A percentile compares a stretch with the other conserved stretches of the same genome.
Evolutionary conservation across 768 basidiomycete genomes (phyloP).

Genomic region (Boletus insuetus): DNA sequence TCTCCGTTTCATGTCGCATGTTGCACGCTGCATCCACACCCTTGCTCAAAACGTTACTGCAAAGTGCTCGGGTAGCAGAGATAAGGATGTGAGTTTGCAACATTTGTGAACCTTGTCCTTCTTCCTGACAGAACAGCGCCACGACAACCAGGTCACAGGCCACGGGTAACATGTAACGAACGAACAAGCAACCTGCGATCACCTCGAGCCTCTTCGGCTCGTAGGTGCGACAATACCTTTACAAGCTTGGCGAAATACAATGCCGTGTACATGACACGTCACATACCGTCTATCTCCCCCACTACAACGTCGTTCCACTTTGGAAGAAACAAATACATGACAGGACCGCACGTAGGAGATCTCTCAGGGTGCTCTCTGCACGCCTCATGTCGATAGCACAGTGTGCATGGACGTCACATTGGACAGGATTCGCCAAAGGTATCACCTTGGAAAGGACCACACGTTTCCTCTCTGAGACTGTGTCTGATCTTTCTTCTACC

Average conservation of each 20-base stretch:
- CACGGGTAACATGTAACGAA: not conserved
- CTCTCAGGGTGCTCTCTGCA: not conserved
- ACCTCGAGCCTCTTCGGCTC: not conserved
- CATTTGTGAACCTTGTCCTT: no score
- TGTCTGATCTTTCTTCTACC: conserved; percentile 43
- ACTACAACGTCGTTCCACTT: not conserved
- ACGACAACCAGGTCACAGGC: not conserved
- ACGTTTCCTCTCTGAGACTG: conserved; percentile 51
- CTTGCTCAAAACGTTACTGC: not conserved
- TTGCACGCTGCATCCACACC: not conserved
- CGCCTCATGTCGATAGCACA: not conserved
- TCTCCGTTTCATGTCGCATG: conserved; percentile 8
- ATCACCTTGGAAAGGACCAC: not conserved
- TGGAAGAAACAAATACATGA: not conserved
- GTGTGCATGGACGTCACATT: not conserved
- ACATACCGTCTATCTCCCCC: not conserved
- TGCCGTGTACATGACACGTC: not conserved
- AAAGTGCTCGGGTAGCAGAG: not conserved
- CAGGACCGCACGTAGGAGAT: not conserved
- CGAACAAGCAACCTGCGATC: not conserved
- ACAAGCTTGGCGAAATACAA: not conserved
- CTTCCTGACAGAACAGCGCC: not conserved
- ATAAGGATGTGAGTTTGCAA: not conserved
- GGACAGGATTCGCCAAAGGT: not conserved
- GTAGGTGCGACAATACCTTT: not conserved